These are phyloP conservation scores for Gaertneriomyces semiglobifer DNA, from an alignment of 192 early-diverging fungal genomes.

Conservation along the genomic window DNA sequence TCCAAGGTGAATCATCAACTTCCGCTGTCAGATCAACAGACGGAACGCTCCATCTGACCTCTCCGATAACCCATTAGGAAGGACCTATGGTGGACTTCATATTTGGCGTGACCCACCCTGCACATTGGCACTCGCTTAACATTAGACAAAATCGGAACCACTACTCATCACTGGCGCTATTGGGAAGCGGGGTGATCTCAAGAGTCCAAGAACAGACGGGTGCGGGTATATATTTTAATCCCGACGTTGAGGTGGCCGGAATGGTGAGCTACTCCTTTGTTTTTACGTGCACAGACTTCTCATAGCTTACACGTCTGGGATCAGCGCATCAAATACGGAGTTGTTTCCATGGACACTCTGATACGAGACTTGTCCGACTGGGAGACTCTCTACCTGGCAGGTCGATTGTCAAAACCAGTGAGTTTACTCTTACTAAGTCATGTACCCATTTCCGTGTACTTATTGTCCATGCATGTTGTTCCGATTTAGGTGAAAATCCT, in stretches of 20 bases:
- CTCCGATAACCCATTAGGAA: slow-evolving; percentile 29
- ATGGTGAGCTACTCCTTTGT: slow-evolving; percentile 50
- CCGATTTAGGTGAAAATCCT: slow-evolving; percentile 65
- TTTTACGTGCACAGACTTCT: slow-evolving; percentile 3
- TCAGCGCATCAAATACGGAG: slow-evolving; percentile 91
- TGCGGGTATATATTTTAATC: slow-evolving; percentile 94
- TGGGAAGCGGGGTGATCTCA: slow-evolving; percentile 72
- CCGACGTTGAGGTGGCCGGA: slow-evolving; percentile 83
- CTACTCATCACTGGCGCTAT: slow-evolving; percentile 75
- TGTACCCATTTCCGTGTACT: background rate
- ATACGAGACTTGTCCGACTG: slow-evolving; percentile 88
- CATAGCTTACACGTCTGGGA: background rate
- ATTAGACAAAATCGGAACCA: slow-evolving; percentile 86
- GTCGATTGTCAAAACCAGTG: slow-evolving; percentile 96
- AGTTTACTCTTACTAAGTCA: slow-evolving; percentile 12
- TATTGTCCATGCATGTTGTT: slow-evolving; percentile 2
- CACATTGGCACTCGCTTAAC: slow-evolving; percentile 97
- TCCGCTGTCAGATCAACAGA: slow-evolving; percentile 3
- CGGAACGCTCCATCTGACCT: slow-evolving; percentile 4
- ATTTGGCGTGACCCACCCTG: slow-evolving; percentile 91
- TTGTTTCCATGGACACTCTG: slow-evolving; percentile 85
- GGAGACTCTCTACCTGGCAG: slow-evolving; percentile 93
- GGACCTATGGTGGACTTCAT: slow-evolving; percentile 93
- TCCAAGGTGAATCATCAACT: slow-evolving; percentile 23
- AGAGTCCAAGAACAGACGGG: slow-evolving; percentile 80